These are phyloP conservation scores for Pleurostoma richardsiae DNA, from an alignment of 2,329 filamentous ascomycete species.

Conservation along the genomic window DNA sequence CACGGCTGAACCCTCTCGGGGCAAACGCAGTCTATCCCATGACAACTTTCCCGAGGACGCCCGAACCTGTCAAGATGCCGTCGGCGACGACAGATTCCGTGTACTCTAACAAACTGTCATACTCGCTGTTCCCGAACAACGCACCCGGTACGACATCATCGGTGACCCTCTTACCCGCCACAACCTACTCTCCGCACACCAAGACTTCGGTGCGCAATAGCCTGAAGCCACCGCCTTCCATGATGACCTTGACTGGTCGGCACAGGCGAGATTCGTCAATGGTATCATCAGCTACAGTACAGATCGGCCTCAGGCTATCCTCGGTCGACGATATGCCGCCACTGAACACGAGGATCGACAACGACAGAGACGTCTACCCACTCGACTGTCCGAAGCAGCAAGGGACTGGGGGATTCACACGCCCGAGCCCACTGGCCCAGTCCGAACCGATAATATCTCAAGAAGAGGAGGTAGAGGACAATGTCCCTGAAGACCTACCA, in stretches of 20 bases:
- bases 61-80: slow-evolving; percentile 3
- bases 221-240: slow-evolving; percentile 37
- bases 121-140: slow-evolving; percentile 32
- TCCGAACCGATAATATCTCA: background rate
- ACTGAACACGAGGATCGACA: slow-evolving; percentile 15
- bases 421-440: slow-evolving; percentile 23
- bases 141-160: slow-evolving; percentile 22
- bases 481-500: slow-evolving; percentile 13
- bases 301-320: slow-evolving; percentile 66
- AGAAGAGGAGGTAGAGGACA: slow-evolving; percentile 3
- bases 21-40: slow-evolving; percentile 24
- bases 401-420: slow-evolving; percentile 8
- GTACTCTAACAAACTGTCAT: slow-evolving; percentile 30
- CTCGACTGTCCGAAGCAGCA: slow-evolving; percentile 25
- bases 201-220: slow-evolving; percentile 15
- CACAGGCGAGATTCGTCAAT: slow-evolving; percentile 57
- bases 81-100: slow-evolving; percentile 3
- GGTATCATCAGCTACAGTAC: slow-evolving; percentile 62
- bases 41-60: slow-evolving; percentile 6
- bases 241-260: slow-evolving; percentile 31
- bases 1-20: slow-evolving; percentile 23
- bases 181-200: slow-evolving; percentile 33
- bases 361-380: slow-evolving; percentile 28
- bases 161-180: slow-evolving; percentile 37
- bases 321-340: slow-evolving; percentile 46